These are phyloP conservation scores for Gnomoniopsis smithogilvyi DNA, from an alignment of 2,329 filamentous ascomycete genomes.

Conservation along the genomic window DNA sequence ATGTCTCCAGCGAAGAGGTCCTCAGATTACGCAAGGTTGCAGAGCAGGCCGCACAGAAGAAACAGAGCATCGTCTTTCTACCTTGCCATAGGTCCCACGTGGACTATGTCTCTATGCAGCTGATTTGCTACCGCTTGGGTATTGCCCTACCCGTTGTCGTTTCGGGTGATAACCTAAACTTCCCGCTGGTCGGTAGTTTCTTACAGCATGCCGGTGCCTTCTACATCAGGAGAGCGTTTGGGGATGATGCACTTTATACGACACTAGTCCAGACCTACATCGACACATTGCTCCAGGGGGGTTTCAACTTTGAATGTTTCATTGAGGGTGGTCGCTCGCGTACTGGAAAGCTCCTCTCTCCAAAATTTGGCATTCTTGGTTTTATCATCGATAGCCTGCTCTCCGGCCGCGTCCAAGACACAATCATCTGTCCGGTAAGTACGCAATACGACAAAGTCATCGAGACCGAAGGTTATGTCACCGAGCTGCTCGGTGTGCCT, in stretches of 20 bases:
- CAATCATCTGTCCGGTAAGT: constrained; percentile 91
- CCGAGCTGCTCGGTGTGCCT: constrained; percentile 85
- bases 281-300: constrained; percentile 83
- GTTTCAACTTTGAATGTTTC: constrained; percentile 96
- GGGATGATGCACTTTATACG: constrained; percentile 84
- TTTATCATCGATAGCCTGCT: constrained; percentile 90
- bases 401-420: constrained; percentile 83
- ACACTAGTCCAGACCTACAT: constrained; percentile 96
- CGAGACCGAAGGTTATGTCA: constrained; percentile 95
- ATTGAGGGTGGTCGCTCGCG: constrained; percentile 92
- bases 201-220: constrained; percentile 95
- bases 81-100: constrained; percentile 94
- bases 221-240: constrained; percentile 93
- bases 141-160: constrained; percentile 88
- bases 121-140: constrained; percentile 93
- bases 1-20: constrained; percentile 93
- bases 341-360: constrained; percentile 88
- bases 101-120: constrained; percentile 90
- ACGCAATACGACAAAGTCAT: constrained; percentile 99
- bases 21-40: constrained; percentile 78
- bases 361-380: constrained; percentile 91
- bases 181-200: constrained; percentile 85
- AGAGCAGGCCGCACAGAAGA: constrained; percentile 76
- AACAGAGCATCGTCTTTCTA: constrained; percentile 93
- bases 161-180: constrained; percentile 93